Conservation (phyloP, 371 early-diverging fungal genomes). For the Blastocladiella emersonii region DNA sequence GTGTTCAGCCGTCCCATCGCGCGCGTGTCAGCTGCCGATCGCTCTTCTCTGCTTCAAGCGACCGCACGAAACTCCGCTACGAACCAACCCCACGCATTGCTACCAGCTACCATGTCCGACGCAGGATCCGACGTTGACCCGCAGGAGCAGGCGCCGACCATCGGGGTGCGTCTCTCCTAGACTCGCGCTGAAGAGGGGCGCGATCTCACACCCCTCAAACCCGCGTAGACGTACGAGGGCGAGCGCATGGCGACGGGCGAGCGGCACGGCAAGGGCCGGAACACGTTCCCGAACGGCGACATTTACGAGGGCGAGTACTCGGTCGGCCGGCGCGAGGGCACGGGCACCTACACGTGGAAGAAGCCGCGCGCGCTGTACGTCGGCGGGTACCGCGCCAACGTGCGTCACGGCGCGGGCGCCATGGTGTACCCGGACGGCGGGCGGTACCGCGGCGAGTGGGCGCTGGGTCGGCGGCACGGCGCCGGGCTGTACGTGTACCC, state of each 20-base stretch:
- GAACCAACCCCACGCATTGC: too few species aligned
- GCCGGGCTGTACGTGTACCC: constrained; percentile 26
- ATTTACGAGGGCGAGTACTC: constrained; percentile 28
- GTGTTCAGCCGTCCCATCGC: too few species aligned
- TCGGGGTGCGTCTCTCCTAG: constrained; percentile 20
- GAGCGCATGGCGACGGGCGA: constrained; percentile 25
- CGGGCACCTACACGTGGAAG: constrained; percentile 33
- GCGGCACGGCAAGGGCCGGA: constrained; percentile 35
- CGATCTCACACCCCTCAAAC: background rate
- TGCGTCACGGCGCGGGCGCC: constrained; percentile 24
- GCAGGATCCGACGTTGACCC: constrained; percentile 18
- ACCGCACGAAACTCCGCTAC: too few species aligned
- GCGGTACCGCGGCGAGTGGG: constrained; percentile 28
- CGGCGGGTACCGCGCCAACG: constrained; percentile 26
- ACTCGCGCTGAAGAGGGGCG: background rate
- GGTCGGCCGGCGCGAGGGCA: constrained; percentile 23
- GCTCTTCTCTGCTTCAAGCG: too few species aligned
- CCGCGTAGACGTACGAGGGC: constrained; percentile 30
- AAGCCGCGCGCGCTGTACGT: constrained; percentile 22
- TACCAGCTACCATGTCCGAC: too few species aligned
- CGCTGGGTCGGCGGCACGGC: constrained; percentile 26
- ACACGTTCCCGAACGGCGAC: constrained; percentile 34
- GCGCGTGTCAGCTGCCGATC: too few species aligned
- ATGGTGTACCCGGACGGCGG: constrained; percentile 35
- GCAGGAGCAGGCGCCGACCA: constrained; percentile 19